Evolutionary conservation across 192 early-diverging fungal species (phyloP), one percentile per base, ranked within the genome.

Genomic region (Dissophora ornata): DNA sequence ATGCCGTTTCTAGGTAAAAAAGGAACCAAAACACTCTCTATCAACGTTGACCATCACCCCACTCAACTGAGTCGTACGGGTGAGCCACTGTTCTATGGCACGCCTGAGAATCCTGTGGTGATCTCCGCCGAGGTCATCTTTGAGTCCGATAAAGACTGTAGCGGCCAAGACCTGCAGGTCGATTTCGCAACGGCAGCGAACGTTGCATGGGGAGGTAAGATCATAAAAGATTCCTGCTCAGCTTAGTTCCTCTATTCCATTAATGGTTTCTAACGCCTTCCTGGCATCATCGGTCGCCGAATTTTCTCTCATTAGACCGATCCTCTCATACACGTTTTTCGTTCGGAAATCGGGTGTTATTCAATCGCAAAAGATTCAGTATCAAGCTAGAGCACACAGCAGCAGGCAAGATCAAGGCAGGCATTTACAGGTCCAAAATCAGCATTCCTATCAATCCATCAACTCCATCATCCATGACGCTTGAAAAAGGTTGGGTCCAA

Each of bases 281-380:
- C n/a, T n/a, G n/a, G n/a, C n/a, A n/a, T n/a, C n/a, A n/a, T n/a
- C n/a, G n/a, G n/a, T n/a, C n/a, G n/a, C n/a, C n/a, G n/a, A n/a
- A n/a, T n/a, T n/a, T n/a, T n/a, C n/a, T n/a, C n/a, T n/a, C n/a
- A 38, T 38, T 38, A 6, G 13, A 38, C 36, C 36, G 36, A 38
- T 38, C 13, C 46, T 16, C 22, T 47, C 21, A 47, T 47, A 15
- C 40, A 41, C 40, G 12, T 41, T 18, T 18, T 15, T 18, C 11
- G 40, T 15, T 15, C 40, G 7, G 22, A 21, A 16, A n/a, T 47
- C 18, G 46, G 13, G n/a, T 8, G 16, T 15, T n/a, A 15, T 36
- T 36, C n/a, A 29, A 26, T 36, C 53, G 30, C n/a, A 55, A 55
- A 36, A 55, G 18, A 36, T 21, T 55, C 32, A 36, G 16, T 18